Base-by-base conservation (phyloP, 805 yeast species). In the Jamesozyma spencerorum region DNA sequence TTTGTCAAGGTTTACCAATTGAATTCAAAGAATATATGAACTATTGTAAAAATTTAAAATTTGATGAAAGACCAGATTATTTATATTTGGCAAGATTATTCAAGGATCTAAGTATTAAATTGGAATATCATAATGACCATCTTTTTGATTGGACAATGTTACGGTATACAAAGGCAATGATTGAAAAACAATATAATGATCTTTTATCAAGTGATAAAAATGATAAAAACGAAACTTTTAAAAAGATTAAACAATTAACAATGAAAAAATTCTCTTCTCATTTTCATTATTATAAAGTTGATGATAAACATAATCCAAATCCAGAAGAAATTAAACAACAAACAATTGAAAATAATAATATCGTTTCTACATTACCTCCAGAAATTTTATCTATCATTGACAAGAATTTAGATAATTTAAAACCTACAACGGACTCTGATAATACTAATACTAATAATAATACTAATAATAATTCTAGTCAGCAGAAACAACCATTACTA, bases 41-140 rank as follows among this genome's bases (percentile, higher is more conserved):
- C 54, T 92, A 92, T 62, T 84, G 94, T 46, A 85, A 92, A 54
- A 82, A 94, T 45, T 75, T 92, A 54, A 76, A 96, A 50, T 92
- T 92, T 55, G 98, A 92, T 56, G 98, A 92, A 63, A 86, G 88
- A 62, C 98, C 98, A 10, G 97, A 92, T 66, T 92, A 92, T 63
- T 73, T 79, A 34, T 90, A 82, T 60, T 73, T 92, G 63, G 83
- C 97, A 57, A 82, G 86, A 62, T 71, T 90, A 44, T 83, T 92
- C 66, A 79, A 97, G 57, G 97, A 92, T 59, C 71, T 92, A 54
- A 87, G 87, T 60, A 72, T 86, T 49, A 78, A 94, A 50, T 92
- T 90, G 60, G 86, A 85, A 47, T 90, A 86, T 63, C 79, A 82
- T 53, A 90, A 90, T 63, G 98, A 92, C 65, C 94, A 88, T 64